Evolutionary conservation across 2,329 filamentous ascomycete species (phyloP).

Genomic region (Fusarium sp.): DNA sequence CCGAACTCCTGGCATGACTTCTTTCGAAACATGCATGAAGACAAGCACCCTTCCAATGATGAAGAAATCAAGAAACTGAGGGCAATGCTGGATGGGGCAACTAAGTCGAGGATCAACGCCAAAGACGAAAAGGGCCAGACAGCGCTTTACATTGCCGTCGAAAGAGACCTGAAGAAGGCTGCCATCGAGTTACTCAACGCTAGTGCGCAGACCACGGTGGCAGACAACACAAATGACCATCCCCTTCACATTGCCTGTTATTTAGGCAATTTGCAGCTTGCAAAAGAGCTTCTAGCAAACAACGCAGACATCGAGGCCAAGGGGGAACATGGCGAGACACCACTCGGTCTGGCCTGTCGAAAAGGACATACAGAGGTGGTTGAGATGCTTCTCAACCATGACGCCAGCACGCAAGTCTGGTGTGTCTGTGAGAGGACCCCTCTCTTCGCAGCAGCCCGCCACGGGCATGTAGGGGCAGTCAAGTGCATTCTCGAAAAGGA

Average conservation of each 20-base stretch:
- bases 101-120: background rate
- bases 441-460: background rate
- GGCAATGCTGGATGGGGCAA: background rate
- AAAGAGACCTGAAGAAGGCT: background rate
- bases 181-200: background rate
- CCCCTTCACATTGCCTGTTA: background rate
- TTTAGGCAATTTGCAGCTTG: background rate
- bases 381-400: background rate
- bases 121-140: background rate
- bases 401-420: background rate
- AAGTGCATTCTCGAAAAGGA: background rate
- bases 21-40: background rate
- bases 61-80: background rate
- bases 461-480: background rate
- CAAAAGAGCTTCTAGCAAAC: background rate
- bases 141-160: background rate
- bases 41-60: background rate
- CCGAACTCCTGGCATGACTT: background rate
- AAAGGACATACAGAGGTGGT: background rate
- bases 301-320: background rate
- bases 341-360: background rate
- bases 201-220: background rate
- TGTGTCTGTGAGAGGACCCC: background rate
- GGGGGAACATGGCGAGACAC: background rate
- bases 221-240: background rate